These are phyloP conservation scores for Benincasa hispida DNA, from an alignment of 306 rosid species.

Conservation along the genomic window DNA sequence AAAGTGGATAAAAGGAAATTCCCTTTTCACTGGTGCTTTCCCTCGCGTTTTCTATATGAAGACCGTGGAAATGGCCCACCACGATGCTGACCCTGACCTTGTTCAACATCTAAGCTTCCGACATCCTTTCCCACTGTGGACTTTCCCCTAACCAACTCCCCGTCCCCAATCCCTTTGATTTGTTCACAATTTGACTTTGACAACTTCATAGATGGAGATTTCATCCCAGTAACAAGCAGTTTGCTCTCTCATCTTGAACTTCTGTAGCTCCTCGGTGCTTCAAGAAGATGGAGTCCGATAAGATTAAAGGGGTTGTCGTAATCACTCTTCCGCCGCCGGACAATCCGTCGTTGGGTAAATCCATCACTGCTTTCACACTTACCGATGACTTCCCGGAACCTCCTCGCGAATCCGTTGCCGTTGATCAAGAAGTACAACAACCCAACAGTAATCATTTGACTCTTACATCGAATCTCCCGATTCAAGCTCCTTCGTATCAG, in stretches of 20 bases:
- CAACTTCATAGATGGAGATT: neutral
- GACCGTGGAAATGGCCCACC: neutral
- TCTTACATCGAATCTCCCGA: constrained; percentile 2
- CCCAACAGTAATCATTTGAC: neutral
- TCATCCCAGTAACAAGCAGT: neutral
- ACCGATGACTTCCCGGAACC: constrained; percentile 20
- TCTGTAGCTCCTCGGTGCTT: neutral
- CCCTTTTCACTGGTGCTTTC: neutral
- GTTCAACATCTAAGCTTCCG: neutral
- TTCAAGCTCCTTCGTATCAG: constrained; percentile 20
- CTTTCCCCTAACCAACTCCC: neutral
- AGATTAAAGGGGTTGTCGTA: constrained; percentile 43
- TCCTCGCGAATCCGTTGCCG: neutral
- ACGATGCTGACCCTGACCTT: neutral
- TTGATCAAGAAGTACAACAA: constrained; percentile 5
- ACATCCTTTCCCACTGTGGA: neutral
- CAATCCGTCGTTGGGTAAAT: constrained; percentile 70
- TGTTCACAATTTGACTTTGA: neutral
- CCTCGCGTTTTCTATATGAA: neutral
- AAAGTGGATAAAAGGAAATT: neutral
- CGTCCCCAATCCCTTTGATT: neutral
- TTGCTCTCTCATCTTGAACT: neutral
- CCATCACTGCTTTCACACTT: constrained; percentile 60
- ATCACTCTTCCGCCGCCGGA: constrained; percentile 75
- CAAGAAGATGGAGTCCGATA: constrained; percentile 42